Evolutionary conservation across 129 eudicot genomes (phyloP).

Genomic region (Silybum marianum): DNA sequence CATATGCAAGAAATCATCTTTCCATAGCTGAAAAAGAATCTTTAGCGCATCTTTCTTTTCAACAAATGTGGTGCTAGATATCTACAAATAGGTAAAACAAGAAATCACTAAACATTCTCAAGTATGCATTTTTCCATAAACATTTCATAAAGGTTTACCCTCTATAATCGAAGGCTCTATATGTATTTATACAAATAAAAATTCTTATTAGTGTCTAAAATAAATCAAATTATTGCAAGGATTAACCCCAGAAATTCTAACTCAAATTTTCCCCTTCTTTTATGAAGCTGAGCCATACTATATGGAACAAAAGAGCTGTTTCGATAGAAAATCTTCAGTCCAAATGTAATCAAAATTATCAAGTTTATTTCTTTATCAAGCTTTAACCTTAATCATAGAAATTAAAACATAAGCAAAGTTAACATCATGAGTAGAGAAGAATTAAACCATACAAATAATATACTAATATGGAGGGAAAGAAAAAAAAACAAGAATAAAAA

Average conservation of each 20-base stretch:
- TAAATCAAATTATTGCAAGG: too few relatives aligned
- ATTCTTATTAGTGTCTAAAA: neutral
- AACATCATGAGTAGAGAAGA: neutral
- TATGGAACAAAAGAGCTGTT: neutral
- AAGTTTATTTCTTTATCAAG: neutral
- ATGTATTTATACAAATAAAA: neutral
- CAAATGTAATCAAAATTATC: neutral
- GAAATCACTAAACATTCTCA: neutral
- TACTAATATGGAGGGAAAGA: too few relatives aligned
- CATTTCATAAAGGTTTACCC: neutral
- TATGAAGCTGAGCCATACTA: neutral
- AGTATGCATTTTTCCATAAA: neutral
- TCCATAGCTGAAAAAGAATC: slow-evolving; percentile 81
- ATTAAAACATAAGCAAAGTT: neutral
- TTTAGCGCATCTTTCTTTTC: slow-evolving; percentile 77
- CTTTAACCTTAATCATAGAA: neutral
- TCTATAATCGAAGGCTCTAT: neutral
- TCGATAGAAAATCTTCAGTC: neutral
- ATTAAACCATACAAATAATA: neutral
- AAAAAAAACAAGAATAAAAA: too few relatives aligned
- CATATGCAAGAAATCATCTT: slow-evolving; percentile 69
- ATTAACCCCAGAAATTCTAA: neutral
- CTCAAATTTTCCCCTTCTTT: neutral
- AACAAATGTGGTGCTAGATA: slow-evolving; percentile 62
- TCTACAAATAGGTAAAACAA: slow-evolving; percentile 34